These are phyloP conservation scores for Cercospora sp. DNA, from an alignment of 2,329 filamentous ascomycete species.

Conservation along the genomic window DNA sequence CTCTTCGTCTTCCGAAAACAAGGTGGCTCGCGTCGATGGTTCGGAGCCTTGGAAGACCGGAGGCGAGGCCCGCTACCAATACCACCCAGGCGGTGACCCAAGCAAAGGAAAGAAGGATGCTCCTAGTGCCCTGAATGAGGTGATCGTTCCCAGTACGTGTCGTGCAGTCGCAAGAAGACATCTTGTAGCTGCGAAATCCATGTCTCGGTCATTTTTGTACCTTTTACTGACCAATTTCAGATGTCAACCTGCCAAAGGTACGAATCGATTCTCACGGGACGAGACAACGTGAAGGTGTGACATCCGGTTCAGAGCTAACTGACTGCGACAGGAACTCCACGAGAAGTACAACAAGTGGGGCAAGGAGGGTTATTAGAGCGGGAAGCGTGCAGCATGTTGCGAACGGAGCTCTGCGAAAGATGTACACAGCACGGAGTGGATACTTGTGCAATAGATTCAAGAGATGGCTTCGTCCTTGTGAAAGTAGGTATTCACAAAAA, in stretches of 20 bases:
- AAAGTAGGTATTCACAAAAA: not conserved
- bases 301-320: not conserved
- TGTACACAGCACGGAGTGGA: slow-evolving; percentile 9
- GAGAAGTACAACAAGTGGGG: slow-evolving; percentile 99
- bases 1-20: slow-evolving; percentile 74
- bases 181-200: no score
- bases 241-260: slow-evolving; percentile 85
- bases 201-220: no score
- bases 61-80: slow-evolving; percentile 62
- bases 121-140: slow-evolving; percentile 91
- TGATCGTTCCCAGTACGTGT: slow-evolving; percentile 75
- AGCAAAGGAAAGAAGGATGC: slow-evolving; percentile 78
- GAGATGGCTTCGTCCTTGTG: not conserved
- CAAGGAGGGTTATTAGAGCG: slow-evolving; percentile 80
- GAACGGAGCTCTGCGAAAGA: not conserved
- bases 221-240: not conserved
- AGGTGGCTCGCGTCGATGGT: slow-evolving; percentile 70
- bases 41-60: slow-evolving; percentile 90
- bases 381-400: not conserved
- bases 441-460: slow-evolving; percentile 10
- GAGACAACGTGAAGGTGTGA: not conserved
- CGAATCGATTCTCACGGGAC: slow-evolving; percentile 28
- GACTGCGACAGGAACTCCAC: slow-evolving; percentile 69
- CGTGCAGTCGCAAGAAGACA: no score
- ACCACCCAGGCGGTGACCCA: slow-evolving; percentile 77